phyloP scores from a whole-genome alignment of 2,329 filamentous ascomycete species.

The Apiospora kogelbergensis region DNA sequence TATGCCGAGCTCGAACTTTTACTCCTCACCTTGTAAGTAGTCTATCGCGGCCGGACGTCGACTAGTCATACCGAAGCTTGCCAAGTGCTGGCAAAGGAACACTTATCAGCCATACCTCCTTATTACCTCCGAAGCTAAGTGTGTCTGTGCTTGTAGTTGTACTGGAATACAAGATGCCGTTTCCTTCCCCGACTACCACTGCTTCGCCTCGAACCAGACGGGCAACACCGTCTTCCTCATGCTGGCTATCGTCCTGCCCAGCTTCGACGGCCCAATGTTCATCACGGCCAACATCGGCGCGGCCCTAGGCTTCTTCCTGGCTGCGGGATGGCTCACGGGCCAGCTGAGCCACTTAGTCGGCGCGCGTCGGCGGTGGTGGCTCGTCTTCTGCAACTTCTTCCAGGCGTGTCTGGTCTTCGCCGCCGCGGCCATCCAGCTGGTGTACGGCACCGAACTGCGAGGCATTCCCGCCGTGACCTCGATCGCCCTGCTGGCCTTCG shows the following conservation, averaged over 20 bases:
- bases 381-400: slow-evolving; percentile 53
- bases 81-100: not conserved
- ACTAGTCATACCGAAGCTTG: not conserved
- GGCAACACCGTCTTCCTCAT: slow-evolving; percentile 63
- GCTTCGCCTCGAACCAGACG: slow-evolving; percentile 65
- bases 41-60: not conserved
- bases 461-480: slow-evolving; percentile 42
- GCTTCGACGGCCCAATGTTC: slow-evolving; percentile 48
- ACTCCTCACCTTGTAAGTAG: slow-evolving; percentile 43
- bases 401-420: slow-evolving; percentile 55
- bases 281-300: slow-evolving; percentile 53
- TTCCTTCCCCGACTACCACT: slow-evolving; percentile 60
- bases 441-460: slow-evolving; percentile 34
- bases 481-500: slow-evolving; percentile 53
- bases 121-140: not conserved
- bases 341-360: slow-evolving; percentile 56
- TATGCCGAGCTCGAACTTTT: slow-evolving; percentile 47
- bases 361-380: slow-evolving; percentile 50
- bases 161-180: slow-evolving; percentile 58
- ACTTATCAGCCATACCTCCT: not conserved
- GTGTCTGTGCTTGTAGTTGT: slow-evolving; percentile 27
- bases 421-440: slow-evolving; percentile 49
- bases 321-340: slow-evolving; percentile 54
- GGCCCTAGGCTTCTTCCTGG: slow-evolving; percentile 56
- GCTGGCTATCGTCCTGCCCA: slow-evolving; percentile 49